These are phyloP conservation scores for Emydomyces testavorans DNA, from an alignment of 2,329 filamentous ascomycete genomes.

Conservation along the genomic window DNA sequence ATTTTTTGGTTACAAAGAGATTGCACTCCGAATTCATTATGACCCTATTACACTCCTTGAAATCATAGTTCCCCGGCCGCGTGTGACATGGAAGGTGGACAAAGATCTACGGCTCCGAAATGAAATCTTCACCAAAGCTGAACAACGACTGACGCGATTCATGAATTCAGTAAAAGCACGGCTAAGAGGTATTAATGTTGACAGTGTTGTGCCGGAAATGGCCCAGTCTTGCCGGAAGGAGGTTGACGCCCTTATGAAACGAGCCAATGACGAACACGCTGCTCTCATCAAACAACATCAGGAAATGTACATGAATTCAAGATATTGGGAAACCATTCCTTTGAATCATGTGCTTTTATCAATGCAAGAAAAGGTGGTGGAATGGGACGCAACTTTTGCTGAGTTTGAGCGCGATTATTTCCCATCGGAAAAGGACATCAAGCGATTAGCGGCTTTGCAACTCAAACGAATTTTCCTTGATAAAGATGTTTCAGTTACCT, in stretches of 20 bases:
- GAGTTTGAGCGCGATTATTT: slow-evolving; percentile 91
- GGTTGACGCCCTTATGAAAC: slow-evolving; percentile 64
- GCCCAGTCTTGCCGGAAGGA: slow-evolving; percentile 69
- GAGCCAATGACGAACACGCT: slow-evolving; percentile 71
- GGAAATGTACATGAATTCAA: slow-evolving; percentile 81
- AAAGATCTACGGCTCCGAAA: slow-evolving; percentile 88
- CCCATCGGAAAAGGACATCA: slow-evolving; percentile 88
- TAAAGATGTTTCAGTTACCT: slow-evolving; percentile 65
- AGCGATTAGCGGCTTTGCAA: slow-evolving; percentile 80
- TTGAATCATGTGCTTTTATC: slow-evolving; percentile 79
- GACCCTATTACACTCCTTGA: slow-evolving; percentile 87
- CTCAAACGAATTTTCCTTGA: slow-evolving; percentile 92
- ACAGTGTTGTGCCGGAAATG: slow-evolving; percentile 82
- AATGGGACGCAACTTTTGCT: slow-evolving; percentile 83
- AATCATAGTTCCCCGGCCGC: slow-evolving; percentile 78
- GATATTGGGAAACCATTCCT: slow-evolving; percentile 93
- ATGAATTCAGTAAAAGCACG: slow-evolving; percentile 76
- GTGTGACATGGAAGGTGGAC: slow-evolving; percentile 96
- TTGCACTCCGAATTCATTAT: slow-evolving; percentile 80
- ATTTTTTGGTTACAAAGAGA: slow-evolving; percentile 81
- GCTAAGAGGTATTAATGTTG: slow-evolving; percentile 77
- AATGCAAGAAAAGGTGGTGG: slow-evolving; percentile 83
- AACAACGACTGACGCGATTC: slow-evolving; percentile 73
- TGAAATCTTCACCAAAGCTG: slow-evolving; percentile 69
- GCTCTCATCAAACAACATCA: slow-evolving; percentile 66